Base-by-base conservation (phyloP, 352 stramenopile species). In the Pythium aristosporum region DNA sequence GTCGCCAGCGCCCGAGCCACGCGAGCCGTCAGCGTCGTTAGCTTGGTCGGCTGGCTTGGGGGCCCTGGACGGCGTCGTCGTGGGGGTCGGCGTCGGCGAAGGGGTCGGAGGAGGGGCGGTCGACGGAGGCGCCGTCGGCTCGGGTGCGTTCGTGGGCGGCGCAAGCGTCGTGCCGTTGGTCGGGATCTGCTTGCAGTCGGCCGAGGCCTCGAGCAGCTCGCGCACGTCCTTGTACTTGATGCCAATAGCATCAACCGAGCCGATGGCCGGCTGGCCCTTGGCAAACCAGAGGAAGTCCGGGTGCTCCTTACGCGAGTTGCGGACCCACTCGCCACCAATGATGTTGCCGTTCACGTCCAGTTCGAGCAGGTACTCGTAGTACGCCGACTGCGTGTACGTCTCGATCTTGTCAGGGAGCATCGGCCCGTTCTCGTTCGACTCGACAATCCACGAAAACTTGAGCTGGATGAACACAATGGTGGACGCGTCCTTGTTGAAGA, bases 241-340 rank as follows among this genome's bases (percentile, higher is more conserved):
- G 8, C 65, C 65, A 6, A 65, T 37, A 11, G 9, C 25, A n/a
- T 59, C 57, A 13, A 65, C 59, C 2, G 58, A 12, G 41, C 44
- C 39, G 2, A 21, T 54, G 2, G n/a, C 3, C 3, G 3, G 10
- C 1, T 59, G 58, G n/a, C 21, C 16, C 50, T 63, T 64, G n/a
- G 74, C 71, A 15, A 92, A 76, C 83, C 83, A 92, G 5, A 90
- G 48, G 53, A 92, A 92, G 43, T 92, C 83, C 0, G 79, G 76
- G 63, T 92, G 83, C 48, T 79, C 74, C 8, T 55, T 62, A 39
- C 73, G 79, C 48, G 80, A 88, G 7, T 61, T 70, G 13, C 63
- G 68, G 30, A 92, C 28, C 83, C 83, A 92, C 63, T 92, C 83
- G 4, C 83, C 83, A 48, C 83, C 83, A 15, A 90, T 72, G 65